Evolutionary conservation across 441 rosid genomes (phyloP), one percentile per base, ranked within the genome.

Genomic region (Erysimum pusillum): DNA sequence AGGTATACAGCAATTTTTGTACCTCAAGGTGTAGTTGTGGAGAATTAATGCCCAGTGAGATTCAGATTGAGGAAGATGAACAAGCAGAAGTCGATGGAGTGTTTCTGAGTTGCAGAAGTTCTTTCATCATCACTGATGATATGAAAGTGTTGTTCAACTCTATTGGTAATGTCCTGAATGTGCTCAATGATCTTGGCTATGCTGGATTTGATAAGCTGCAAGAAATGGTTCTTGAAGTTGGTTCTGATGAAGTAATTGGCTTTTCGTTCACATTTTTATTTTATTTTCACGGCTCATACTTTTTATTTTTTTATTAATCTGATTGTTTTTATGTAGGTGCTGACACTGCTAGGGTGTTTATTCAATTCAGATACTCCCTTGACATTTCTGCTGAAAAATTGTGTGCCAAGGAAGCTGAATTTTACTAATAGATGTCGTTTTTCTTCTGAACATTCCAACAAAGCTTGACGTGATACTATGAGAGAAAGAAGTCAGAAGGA

Each of bases 101-200:
- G 0, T 78, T 67, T 67, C 59, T 78, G 4, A 78, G 58, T 2
- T 52, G 63, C 15, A 49, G 66, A 60, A 49, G 64, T 3, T 64
- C 68, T 14, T 73, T 51, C 18, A 78, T 78, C 25, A 61, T 78
- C 10, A 67, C 81, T 3, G 81, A 73, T 39, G 77, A 73, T 66
- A n/a, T 78, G 22, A 73, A 36, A 11, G 41, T 78, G 51, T 13
- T 8, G 8, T 15, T 28, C 1, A 67, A 72, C 73, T 68, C 77
- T 9, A 53, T 63, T 3, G 65, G 78, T 34, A 13, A 39, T 59
- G 63, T 75, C 2, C 9, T 75, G 57, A 75, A 60, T 49, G 68
- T 60, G 1, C 74, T 68, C 36, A 60, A 28, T 48, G 74, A 7
- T 49, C 68, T 28, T 38, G 79, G 69, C 11, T 76, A 60, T 68